These are phyloP conservation scores for Lactarius trivialis DNA, from an alignment of 768 basidiomycete genomes.

Conservation along the genomic window DNA sequence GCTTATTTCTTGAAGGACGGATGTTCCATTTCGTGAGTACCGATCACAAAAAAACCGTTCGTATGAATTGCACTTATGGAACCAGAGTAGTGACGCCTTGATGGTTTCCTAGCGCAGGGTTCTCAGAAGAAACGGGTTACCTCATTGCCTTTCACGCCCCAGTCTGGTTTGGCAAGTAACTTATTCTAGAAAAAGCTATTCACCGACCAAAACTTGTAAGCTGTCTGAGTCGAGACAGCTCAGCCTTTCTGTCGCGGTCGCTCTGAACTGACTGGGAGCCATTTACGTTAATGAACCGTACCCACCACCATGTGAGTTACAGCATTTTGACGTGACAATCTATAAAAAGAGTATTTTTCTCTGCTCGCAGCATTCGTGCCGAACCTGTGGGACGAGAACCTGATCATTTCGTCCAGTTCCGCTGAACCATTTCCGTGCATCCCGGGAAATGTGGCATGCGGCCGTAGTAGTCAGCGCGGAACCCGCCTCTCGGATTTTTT, in stretches of 20 bases:
- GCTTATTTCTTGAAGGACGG: background rate
- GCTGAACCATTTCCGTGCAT: slow-evolving; percentile 24
- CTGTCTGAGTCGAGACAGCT: background rate
- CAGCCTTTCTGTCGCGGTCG: slow-evolving; percentile 1
- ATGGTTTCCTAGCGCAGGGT: slow-evolving; percentile 25
- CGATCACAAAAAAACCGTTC: background rate
- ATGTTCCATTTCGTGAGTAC: slow-evolving; percentile 9
- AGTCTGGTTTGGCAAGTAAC: no score
- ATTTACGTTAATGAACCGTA: background rate
- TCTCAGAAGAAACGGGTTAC: slow-evolving; percentile 22
- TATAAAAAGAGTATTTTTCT: no score
- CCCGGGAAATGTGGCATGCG: slow-evolving; percentile 24
- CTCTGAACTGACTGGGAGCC: background rate
- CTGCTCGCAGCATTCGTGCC: background rate
- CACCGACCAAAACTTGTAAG: background rate
- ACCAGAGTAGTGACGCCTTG: slow-evolving; percentile 18
- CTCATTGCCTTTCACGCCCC: slow-evolving; percentile 17
- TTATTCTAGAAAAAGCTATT: no score
- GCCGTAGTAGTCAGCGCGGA: slow-evolving; percentile 24
- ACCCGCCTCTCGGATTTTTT: slow-evolving; percentile 24
- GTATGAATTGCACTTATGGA: background rate
- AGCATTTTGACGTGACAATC: slow-evolving; percentile 1
- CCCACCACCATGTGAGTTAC: slow-evolving; percentile 3
- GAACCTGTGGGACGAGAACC: background rate
- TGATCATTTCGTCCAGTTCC: background rate